Percentiles rank a stretch among this genome's conserved stretches.
These are phyloP conservation scores for Pythium monospermum DNA, from an alignment of 352 stramenopile genomes.

Conservation along the genomic window DNA sequence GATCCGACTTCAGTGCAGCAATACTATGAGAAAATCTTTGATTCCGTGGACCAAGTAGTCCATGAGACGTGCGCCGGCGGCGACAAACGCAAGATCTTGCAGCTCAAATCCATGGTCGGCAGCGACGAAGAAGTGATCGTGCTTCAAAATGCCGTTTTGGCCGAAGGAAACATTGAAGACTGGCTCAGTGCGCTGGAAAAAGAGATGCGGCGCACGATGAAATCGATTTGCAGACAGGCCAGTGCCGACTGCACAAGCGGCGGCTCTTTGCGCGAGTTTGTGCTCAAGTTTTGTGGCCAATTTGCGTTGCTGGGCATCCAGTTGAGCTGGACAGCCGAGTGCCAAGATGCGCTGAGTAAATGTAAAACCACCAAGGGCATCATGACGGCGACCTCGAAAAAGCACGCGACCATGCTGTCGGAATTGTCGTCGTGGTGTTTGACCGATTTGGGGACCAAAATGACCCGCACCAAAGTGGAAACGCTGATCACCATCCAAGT, in stretches of 20 bases:
- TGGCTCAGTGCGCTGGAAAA: slow-evolving; percentile 68
- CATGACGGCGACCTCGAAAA: slow-evolving; percentile 81
- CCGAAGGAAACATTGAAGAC: slow-evolving; percentile 81
- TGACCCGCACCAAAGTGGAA: slow-evolving; percentile 91
- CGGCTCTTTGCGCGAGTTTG: slow-evolving; percentile 55
- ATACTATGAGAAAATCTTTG: slow-evolving; percentile 99
- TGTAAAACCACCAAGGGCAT: slow-evolving; percentile 80
- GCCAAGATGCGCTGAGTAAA: slow-evolving; percentile 65
- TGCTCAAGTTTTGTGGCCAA: slow-evolving; percentile 65
- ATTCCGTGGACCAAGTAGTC: slow-evolving; percentile 96
- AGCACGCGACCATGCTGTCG: slow-evolving; percentile 71
- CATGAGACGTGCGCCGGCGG: slow-evolving; percentile 52
- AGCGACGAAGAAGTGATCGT: slow-evolving; percentile 73
- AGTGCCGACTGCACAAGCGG: slow-evolving; percentile 43
- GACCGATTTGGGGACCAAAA: slow-evolving; percentile 84
- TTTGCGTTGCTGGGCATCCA: slow-evolving; percentile 77
- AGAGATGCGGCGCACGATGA: slow-evolving; percentile 68
- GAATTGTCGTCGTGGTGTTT: slow-evolving; percentile 91
- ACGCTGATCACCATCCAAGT: slow-evolving; percentile 93
- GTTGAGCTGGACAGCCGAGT: slow-evolving; percentile 71
- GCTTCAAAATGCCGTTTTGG: slow-evolving; percentile 42
- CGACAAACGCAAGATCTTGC: slow-evolving; percentile 60
- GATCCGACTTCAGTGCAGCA: slow-evolving; percentile 98
- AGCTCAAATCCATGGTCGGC: slow-evolving; percentile 70
- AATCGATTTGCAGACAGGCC: slow-evolving; percentile 52